These are phyloP conservation scores for Camelina laxa DNA, from an alignment of 345 rosid genomes.

Conservation along the genomic window DNA sequence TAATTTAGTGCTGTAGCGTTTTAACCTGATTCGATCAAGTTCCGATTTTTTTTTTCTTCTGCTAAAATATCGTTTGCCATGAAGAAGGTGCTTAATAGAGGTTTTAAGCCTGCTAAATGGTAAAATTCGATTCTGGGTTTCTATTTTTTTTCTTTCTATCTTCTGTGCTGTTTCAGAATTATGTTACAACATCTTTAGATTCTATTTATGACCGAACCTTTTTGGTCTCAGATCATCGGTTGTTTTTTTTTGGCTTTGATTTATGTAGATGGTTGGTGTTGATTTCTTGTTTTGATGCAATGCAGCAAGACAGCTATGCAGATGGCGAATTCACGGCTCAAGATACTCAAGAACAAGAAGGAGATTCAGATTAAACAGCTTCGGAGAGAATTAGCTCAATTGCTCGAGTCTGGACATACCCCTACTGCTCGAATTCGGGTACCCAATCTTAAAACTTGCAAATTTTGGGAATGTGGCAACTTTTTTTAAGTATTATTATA, in stretches of 20 bases:
- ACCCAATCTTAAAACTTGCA: not conserved
- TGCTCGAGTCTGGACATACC: slow-evolving; percentile 78
- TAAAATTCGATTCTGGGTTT: slow-evolving; percentile 26
- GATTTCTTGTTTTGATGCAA: not conserved
- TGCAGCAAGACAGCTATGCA: slow-evolving; percentile 84
- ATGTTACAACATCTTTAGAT: not conserved
- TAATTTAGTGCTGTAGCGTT: not conserved
- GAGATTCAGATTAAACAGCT: slow-evolving; percentile 70
- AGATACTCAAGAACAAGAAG: slow-evolving; percentile 75
- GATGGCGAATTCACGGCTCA: slow-evolving; percentile 71
- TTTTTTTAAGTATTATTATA: not conserved
- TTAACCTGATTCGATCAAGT: not conserved
- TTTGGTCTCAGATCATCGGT: slow-evolving; percentile 8
- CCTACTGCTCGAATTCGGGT: slow-evolving; percentile 90
- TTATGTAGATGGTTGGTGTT: too few species aligned
- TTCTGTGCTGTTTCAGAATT: not conserved
- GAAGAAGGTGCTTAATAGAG: slow-evolving; percentile 61
- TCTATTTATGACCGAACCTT: not conserved
- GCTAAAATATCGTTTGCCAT: slow-evolving; percentile 4
- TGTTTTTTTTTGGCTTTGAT: not conserved
- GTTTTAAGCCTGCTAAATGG: slow-evolving; percentile 97
- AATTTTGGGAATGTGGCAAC: not conserved
- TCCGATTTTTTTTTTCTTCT: not conserved
- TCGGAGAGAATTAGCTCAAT: slow-evolving; percentile 78
- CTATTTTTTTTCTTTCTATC: not conserved